Evolutionary conservation across 768 basidiomycete genomes (phyloP).

Genomic region (Scleroderma bovista): DNA sequence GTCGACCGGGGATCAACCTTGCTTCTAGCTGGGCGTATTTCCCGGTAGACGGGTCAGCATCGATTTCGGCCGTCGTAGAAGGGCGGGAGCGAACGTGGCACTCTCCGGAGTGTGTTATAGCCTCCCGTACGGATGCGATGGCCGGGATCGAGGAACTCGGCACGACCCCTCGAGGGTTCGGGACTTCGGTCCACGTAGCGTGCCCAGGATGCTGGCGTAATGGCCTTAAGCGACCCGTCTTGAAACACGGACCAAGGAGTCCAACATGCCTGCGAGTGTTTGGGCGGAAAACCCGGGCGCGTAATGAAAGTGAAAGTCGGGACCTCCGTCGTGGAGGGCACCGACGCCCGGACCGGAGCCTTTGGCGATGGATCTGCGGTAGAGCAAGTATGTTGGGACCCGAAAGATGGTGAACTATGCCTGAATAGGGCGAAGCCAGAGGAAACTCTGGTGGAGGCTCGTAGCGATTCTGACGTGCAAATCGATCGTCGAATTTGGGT

Average conservation of each 20-base stretch:
- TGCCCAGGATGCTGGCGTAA: conserved; percentile 74
- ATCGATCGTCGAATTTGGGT: conserved; percentile 94
- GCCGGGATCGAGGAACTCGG: no score
- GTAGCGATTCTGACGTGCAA: conserved; percentile 96
- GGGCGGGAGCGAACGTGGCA: no score
- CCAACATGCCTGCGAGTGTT: conserved; percentile 80
- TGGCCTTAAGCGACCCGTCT: conserved; percentile 78
- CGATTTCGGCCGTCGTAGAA: no score
- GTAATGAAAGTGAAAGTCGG: conserved; percentile 70
- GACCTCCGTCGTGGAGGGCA: conserved; percentile 62
- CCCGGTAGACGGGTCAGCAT: no score
- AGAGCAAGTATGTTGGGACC: conserved; percentile 83
- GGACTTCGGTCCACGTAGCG: no score
- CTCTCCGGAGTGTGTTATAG: no score
- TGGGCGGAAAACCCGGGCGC: conserved; percentile 65
- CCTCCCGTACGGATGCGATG: no score
- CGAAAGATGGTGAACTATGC: conserved; percentile 90
- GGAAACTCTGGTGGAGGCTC: conserved; percentile 95
- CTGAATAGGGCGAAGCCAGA: conserved; percentile 90
- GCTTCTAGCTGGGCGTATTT: no score
- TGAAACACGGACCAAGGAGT: conserved; percentile 86
- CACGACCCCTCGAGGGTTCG: no score
- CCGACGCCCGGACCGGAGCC: conserved; percentile 70
- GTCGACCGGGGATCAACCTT: no score
- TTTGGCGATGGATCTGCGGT: conserved; percentile 68